Percentiles rank a stretch among this genome's conserved stretches.
phyloP scores from a whole-genome alignment of 495 filamentous ascomycete genomes.

The Hyaloscypha variabilis region DNA sequence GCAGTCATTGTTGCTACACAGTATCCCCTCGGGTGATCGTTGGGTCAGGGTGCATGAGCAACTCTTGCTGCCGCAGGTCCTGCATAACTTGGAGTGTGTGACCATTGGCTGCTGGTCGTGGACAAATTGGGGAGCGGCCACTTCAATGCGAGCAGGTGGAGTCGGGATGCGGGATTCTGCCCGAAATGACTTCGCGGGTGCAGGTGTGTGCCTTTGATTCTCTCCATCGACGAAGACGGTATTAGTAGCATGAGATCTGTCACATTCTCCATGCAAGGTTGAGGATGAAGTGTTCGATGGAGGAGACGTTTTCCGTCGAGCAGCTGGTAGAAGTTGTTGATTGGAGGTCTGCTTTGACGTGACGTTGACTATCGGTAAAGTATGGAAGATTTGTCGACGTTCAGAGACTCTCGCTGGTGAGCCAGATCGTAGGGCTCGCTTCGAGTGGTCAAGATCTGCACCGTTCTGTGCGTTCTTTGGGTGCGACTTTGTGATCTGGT shows the following conservation, averaged over 20 bases:
- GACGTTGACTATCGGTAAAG: not conserved
- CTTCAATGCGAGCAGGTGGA: not conserved
- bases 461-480: not conserved
- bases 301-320: not conserved
- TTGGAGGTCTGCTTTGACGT: not conserved
- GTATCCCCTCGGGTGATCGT: not conserved
- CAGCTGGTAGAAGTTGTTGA: not conserved
- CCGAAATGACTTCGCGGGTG: not conserved
- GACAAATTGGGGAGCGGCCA: not conserved
- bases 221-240: too few relatives aligned
- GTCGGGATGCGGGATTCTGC: not conserved
- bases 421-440: not conserved
- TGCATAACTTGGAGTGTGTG: not conserved
- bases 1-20: conserved; percentile 4
- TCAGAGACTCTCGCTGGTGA: not conserved
- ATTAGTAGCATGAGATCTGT: not conserved
- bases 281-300: not conserved
- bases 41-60: not conserved
- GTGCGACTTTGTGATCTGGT: not conserved
- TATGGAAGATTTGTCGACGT: not conserved
- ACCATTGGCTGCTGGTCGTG: not conserved
- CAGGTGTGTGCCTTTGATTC: not conserved
- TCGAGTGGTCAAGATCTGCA: not conserved
- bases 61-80: not conserved
- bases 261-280: not conserved